Evolutionary conservation across 345 rosid genomes (phyloP).

Genomic region (Acer saccharum): DNA sequence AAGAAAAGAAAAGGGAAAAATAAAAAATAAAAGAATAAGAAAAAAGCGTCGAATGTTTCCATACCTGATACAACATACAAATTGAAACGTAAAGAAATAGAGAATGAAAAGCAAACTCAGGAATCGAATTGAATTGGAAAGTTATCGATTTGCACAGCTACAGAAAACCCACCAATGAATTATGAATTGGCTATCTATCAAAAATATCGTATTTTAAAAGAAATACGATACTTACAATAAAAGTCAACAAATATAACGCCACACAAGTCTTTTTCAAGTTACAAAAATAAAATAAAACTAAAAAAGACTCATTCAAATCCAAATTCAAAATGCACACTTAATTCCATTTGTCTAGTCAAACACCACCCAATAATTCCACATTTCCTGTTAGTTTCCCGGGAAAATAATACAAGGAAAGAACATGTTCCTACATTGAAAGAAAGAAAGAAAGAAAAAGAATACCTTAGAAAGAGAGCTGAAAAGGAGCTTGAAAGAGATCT

Average conservation of each 20-base stretch:
- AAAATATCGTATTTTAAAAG: not conserved
- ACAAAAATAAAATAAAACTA: not conserved
- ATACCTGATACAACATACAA: not conserved
- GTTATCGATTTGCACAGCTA: constrained; percentile 27
- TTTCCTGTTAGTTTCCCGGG: constrained; percentile 12
- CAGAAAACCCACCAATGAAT: constrained; percentile 18
- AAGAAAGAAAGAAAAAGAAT: not conserved
- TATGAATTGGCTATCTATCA: not conserved
- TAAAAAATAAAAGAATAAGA: not conserved
- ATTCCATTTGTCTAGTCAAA: not conserved
- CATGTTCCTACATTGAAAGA: not conserved
- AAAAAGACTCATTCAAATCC: constrained; percentile 5
- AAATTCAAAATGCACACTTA: constrained; percentile 14
- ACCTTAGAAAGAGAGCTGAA: not conserved
- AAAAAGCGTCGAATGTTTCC: not conserved
- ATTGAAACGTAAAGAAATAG: not conserved
- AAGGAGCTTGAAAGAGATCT: not conserved
- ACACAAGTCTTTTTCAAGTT: not conserved
- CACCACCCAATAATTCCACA: not conserved
- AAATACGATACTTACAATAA: not conserved
- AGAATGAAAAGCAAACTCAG: not conserved
- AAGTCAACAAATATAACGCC: constrained; percentile 26
- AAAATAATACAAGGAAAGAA: not conserved
- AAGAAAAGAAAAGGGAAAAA: too few relatives aligned
- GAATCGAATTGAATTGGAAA: constrained; percentile 12